A percentile compares a stretch with the other conserved stretches of the same genome.
Evolutionary conservation across 108 stramenopile genomes (phyloP).

Genomic region (Licmophora abbreviata): DNA sequence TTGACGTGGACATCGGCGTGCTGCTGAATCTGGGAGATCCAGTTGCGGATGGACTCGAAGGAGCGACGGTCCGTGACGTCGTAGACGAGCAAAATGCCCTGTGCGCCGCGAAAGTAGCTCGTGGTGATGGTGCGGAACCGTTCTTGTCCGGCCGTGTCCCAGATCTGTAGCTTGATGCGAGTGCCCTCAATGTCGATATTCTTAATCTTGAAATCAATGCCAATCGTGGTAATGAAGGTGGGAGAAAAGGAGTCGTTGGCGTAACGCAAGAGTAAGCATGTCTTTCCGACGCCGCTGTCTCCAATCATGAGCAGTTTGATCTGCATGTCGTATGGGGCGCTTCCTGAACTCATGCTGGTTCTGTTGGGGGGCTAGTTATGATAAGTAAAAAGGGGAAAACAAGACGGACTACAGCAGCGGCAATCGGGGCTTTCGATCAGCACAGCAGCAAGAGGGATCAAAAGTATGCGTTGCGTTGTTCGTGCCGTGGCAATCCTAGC

Average conservation of each 20-base stretch:
- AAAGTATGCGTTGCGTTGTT: too few relatives aligned
- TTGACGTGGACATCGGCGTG: constrained; percentile 95
- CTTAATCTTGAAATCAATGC: constrained; percentile 98
- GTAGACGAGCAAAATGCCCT: constrained; percentile 97
- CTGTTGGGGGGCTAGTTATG: too few relatives aligned
- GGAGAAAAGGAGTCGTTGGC: constrained; percentile 98
- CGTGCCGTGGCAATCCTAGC: too few relatives aligned
- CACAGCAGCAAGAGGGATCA: too few relatives aligned
- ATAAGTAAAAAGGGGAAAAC: too few relatives aligned
- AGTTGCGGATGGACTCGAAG: constrained; percentile 96
- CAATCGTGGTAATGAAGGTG: constrained; percentile 98
- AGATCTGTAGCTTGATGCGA: constrained; percentile 93
- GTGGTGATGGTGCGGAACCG: constrained; percentile 94
- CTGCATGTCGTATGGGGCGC: constrained; percentile 94
- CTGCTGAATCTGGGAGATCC: constrained; percentile 97
- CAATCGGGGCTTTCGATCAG: too few relatives aligned
- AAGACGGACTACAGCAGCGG: too few relatives aligned
- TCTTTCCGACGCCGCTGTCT: constrained; percentile 97
- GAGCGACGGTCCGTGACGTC: constrained; percentile 98
- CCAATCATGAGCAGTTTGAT: constrained; percentile 99
- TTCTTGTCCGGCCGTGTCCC: constrained; percentile 92
- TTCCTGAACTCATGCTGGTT: constrained; percentile 30
- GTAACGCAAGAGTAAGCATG: constrained; percentile 97
- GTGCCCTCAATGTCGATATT: constrained; percentile 90
- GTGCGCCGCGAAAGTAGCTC: constrained; percentile 93